phyloP scores from a whole-genome alignment of 768 basidiomycete genomes.

The Russula emetica region DNA sequence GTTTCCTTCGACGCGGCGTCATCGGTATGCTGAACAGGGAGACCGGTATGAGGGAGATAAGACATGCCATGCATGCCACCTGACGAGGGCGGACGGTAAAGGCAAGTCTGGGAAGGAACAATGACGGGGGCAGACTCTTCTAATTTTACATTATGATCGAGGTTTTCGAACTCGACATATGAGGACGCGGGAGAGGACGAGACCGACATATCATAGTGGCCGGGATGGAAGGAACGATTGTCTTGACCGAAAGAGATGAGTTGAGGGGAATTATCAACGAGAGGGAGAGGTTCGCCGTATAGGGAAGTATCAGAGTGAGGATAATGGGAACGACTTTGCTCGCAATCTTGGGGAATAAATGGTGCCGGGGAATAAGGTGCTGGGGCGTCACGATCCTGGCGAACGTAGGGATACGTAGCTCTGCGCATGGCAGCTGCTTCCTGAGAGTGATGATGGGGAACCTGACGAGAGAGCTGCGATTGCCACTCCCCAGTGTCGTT shows the following conservation, averaged over 20 bases:
- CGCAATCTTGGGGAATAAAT: slow-evolving; percentile 44
- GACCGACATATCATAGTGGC: slow-evolving; percentile 35
- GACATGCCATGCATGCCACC: slow-evolving; percentile 32
- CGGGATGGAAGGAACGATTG: slow-evolving; percentile 31
- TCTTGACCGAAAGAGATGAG: slow-evolving; percentile 38
- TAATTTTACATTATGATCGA: slow-evolving; percentile 53
- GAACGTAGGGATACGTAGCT: slow-evolving; percentile 72
- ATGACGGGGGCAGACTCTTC: slow-evolving; percentile 58
- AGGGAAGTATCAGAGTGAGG: slow-evolving; percentile 38
- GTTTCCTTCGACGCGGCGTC: slow-evolving; percentile 89
- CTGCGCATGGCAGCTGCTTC: slow-evolving; percentile 54
- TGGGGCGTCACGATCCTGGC: slow-evolving; percentile 58
- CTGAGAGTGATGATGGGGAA: slow-evolving; percentile 33
- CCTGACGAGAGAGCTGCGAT: slow-evolving; percentile 29
- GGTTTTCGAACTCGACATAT: slow-evolving; percentile 45
- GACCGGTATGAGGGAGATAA: slow-evolving; percentile 44
- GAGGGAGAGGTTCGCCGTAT: slow-evolving; percentile 40
- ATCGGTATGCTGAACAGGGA: slow-evolving; percentile 83
- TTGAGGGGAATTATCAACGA: slow-evolving; percentile 39
- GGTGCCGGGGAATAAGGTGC: slow-evolving; percentile 40
- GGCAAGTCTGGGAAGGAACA: slow-evolving; percentile 57
- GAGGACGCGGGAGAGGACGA: slow-evolving; percentile 43
- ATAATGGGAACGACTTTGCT: slow-evolving; percentile 34
- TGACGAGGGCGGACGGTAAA: slow-evolving; percentile 43
- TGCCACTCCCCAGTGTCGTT: slow-evolving; percentile 28